Evolutionary conservation across 2,329 filamentous ascomycete genomes (phyloP).

Genomic region (Plenodomus biglobosus): DNA sequence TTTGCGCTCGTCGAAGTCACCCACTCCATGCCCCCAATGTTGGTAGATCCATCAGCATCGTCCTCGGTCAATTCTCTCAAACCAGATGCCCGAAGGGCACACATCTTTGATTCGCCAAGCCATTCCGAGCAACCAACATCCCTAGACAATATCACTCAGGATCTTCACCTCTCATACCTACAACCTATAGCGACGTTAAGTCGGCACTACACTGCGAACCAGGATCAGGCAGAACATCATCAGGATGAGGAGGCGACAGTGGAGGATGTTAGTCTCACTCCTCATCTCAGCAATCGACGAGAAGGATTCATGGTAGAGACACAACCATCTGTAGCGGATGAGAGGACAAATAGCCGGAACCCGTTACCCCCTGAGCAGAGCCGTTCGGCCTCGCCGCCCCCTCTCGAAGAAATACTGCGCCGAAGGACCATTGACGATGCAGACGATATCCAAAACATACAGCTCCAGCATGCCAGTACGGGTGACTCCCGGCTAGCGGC

Average conservation of each 20-base stretch:
- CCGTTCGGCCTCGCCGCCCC: conserved; percentile 16
- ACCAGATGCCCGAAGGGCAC: neutral
- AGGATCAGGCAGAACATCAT: conserved; percentile 29
- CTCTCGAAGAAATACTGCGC: conserved; percentile 24
- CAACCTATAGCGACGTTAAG: conserved; percentile 5
- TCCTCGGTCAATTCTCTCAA: neutral
- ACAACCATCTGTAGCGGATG: conserved; percentile 7
- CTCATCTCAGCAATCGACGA: conserved; percentile 23
- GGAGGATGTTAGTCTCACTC: conserved; percentile 11
- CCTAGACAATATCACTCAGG: neutral
- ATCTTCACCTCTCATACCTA: neutral
- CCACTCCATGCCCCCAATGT: neutral
- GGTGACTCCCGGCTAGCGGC: neutral
- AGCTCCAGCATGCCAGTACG: conserved; percentile 6
- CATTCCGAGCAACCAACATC: neutral
- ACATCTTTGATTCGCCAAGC: neutral
- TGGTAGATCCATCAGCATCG: neutral
- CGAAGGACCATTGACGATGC: conserved; percentile 12
- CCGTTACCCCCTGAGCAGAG: conserved; percentile 16
- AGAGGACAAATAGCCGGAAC: conserved; percentile 8
- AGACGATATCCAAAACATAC: conserved; percentile 10
- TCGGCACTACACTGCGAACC: conserved; percentile 26
- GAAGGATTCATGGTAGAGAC: conserved; percentile 31
- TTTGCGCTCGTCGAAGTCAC: neutral
- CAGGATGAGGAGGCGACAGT: conserved; percentile 1